A percentile compares a stretch with the other conserved stretches of the same genome.
Evolutionary conservation across 257 asterid species (phyloP).

Genomic region (Lycium barbarum): DNA sequence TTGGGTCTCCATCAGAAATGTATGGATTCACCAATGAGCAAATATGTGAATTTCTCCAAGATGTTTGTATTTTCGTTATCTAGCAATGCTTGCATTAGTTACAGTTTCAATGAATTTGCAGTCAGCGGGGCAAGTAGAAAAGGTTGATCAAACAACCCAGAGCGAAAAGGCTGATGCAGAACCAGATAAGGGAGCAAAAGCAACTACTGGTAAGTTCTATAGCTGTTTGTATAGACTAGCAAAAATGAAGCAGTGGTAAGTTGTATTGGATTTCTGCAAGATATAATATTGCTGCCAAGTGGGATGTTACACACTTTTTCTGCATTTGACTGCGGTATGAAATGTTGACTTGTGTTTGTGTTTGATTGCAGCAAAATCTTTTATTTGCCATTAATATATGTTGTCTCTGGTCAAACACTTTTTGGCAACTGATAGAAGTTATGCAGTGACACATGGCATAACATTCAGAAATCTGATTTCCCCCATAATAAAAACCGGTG

Average conservation of each 20-base stretch:
- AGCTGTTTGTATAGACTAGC: background rate
- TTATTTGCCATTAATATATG: slow-evolving; percentile 7
- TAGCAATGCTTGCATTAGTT: slow-evolving; percentile 21
- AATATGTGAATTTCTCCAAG: background rate
- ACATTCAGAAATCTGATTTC: background rate
- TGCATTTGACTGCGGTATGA: background rate
- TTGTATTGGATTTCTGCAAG: background rate
- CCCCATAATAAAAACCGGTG: background rate
- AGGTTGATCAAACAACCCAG: slow-evolving; percentile 51
- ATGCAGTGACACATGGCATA: slow-evolving; percentile 7
- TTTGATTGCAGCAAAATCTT: background rate
- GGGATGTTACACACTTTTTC: background rate
- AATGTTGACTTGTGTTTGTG: slow-evolving; percentile 1
- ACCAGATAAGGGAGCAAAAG: slow-evolving; percentile 41
- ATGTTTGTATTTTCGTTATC: slow-evolving; percentile 15
- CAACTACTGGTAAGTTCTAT: slow-evolving; percentile 53
- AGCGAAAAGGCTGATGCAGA: slow-evolving; percentile 44
- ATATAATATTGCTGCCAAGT: slow-evolving; percentile 8
- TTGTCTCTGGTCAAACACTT: background rate
- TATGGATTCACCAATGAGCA: background rate
- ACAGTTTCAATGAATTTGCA: slow-evolving; percentile 44
- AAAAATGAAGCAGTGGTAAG: background rate
- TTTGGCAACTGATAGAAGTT: slow-evolving; percentile 19
- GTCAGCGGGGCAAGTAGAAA: slow-evolving; percentile 88
- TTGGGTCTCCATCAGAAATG: background rate